Evolutionary conservation across 805 yeast species (phyloP), one percentile per base, ranked within the genome.

Genomic region (Wickerhamiella allomyrinae): DNA sequence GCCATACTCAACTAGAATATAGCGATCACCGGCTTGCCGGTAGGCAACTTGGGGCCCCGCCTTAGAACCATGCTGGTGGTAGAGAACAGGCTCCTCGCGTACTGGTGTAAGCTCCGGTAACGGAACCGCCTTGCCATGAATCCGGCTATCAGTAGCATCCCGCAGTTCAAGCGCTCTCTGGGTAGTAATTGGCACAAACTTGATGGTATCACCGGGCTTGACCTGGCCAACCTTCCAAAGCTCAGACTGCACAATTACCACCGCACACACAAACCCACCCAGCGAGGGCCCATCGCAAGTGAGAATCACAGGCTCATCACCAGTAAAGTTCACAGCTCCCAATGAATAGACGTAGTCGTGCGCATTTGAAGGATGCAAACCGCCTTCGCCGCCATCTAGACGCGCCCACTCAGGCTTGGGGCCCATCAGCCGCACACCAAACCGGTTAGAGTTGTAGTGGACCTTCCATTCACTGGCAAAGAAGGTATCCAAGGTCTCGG

Each of bases 151-250:
- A 57, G 80, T 93, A 1, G 65, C 59, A 21, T 54, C 54, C 60
- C 76, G 80, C 60, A 87, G 66, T 14, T 59, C 59, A 49, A 80
- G 66, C 6, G 97, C 95, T 44, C 70, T 63, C 23, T 73, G 76
- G 52, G 73, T 79, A 13, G 75, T 54, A 35, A 91, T 69, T 29
- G 96, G 95, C 43, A 76, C 75, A 67, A 91, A 89, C 50, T 73
- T 73, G 46, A 89, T 76, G 38, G 61, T 53, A 56, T 91, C 97
- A 56, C 97, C 97, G 4, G 97, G 96, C 61, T 83, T 87, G 34
- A 84, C 87, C 66, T 89, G 97, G 37, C 98, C 98, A 57, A 91
- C 82, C 67, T 91, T 91, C 97, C 97, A 89, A 79, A 91, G 76
- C 65, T 91, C 98, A 33, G 93, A 84, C 56, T 86, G 93, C 11